Conservation (phyloP, 2,329 filamentous ascomycete species). For the Monosporascus sp. region DNA sequence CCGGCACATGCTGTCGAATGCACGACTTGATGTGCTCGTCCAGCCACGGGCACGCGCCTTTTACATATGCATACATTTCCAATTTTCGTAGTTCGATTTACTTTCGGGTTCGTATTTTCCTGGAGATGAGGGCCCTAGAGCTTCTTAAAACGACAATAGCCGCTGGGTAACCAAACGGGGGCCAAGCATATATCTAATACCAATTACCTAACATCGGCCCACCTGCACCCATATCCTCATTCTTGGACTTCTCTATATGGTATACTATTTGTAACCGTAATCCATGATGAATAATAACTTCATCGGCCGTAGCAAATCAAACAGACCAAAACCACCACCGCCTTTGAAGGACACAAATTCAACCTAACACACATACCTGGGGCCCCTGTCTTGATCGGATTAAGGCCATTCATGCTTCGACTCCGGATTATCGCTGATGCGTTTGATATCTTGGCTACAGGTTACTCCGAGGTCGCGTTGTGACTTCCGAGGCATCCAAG, state of each 20-base stretch:
- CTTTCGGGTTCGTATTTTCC: neutral
- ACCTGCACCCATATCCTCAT: neutral
- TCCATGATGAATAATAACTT: neutral
- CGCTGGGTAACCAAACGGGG: neutral
- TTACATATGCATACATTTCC: conserved; percentile 22
- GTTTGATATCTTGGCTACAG: no score
- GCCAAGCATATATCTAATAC: neutral
- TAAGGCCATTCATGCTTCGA: no score
- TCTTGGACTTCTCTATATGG: neutral
- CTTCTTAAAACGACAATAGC: neutral
- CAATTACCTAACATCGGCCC: neutral
- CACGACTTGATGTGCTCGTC: conserved; percentile 25
- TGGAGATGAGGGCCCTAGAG: no score
- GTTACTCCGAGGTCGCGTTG: no score
- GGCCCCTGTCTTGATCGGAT: no score
- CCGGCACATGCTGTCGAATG: conserved; percentile 22
- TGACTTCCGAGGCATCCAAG: no score
- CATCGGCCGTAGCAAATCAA: no score
- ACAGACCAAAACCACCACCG: no score
- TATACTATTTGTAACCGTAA: neutral
- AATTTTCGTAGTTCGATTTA: neutral
- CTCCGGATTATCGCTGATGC: no score
- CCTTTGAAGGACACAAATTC: no score
- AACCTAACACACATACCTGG: no score
- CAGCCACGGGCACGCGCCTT: conserved; percentile 24